Percentiles rank a stretch among this genome's conserved stretches.
Conservation (phyloP, 495 filamentous ascomycete genomes). For the Xylaria castorea region DNA sequence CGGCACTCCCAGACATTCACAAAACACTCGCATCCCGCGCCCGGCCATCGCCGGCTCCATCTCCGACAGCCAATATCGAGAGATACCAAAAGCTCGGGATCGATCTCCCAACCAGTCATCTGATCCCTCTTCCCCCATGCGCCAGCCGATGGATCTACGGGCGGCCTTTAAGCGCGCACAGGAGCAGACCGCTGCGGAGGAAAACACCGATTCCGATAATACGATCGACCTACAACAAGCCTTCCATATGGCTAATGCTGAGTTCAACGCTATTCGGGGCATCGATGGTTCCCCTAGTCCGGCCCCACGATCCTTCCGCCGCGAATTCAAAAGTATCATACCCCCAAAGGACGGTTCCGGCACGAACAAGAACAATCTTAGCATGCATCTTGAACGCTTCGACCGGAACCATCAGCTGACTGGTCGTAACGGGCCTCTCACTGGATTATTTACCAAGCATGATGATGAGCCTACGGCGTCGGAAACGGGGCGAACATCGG, state of each 20-base stretch:
- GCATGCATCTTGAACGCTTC: slow-evolving; percentile 36
- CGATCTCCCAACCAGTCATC: slow-evolving; percentile 28
- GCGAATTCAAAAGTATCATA: slow-evolving; percentile 35
- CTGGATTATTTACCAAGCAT: slow-evolving; percentile 41
- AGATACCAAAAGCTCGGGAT: slow-evolving; percentile 1
- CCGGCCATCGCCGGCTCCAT: slow-evolving; percentile 32
- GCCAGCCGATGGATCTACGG: slow-evolving; percentile 45
- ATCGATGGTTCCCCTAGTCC: slow-evolving; percentile 56
- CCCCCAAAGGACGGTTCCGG: slow-evolving; percentile 23
- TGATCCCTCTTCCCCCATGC: slow-evolving; percentile 36
- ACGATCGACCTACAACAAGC: slow-evolving; percentile 37
- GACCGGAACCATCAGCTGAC: slow-evolving; percentile 37
- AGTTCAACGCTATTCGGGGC: slow-evolving; percentile 35
- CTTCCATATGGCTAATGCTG: slow-evolving; percentile 37
- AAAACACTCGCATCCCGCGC: slow-evolving; percentile 49
- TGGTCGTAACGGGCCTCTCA: slow-evolving; percentile 24
- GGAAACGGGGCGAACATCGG: slow-evolving; percentile 43
- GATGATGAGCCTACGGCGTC: slow-evolving; percentile 41
- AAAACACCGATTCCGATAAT: slow-evolving; percentile 27
- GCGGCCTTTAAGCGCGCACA: slow-evolving; percentile 53
- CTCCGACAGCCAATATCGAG: slow-evolving; percentile 7
- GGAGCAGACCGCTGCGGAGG: slow-evolving; percentile 44
- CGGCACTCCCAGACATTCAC: slow-evolving; percentile 28
- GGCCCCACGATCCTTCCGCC: slow-evolving; percentile 49
- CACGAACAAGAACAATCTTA: slow-evolving; percentile 30